Percentiles rank a stretch among this genome's conserved stretches.
phyloP scores from a whole-genome alignment of 805 yeast genomes.

The Brettanomyces custersianus region DNA sequence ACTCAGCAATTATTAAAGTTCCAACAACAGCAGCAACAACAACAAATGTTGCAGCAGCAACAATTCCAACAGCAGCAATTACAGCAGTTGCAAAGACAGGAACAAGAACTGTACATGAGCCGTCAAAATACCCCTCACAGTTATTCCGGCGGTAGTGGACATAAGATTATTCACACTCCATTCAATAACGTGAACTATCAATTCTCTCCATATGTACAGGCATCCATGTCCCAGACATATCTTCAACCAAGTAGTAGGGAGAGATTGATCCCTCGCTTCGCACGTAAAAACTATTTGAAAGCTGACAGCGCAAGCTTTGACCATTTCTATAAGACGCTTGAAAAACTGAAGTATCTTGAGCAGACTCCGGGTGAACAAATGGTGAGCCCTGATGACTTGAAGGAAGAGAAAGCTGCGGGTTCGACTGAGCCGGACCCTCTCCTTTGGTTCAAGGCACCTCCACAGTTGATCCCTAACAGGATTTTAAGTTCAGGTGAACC shows the following conservation, averaged over 20 bases:
- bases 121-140: background rate
- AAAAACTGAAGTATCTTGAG: constrained; percentile 16
- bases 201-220: constrained; percentile 23
- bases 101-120: background rate
- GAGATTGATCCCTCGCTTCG: constrained; percentile 25
- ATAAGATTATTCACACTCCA: constrained; percentile 25
- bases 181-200: constrained; percentile 22
- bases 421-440: constrained; percentile 24
- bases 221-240: constrained; percentile 26
- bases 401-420: constrained; percentile 4
- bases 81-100: background rate
- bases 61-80: background rate
- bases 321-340: constrained; percentile 12
- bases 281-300: constrained; percentile 22
- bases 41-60: background rate
- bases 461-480: constrained; percentile 37
- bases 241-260: constrained; percentile 28
- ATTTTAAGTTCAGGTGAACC: constrained; percentile 18
- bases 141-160: constrained; percentile 7
- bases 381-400: constrained; percentile 3
- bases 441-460: constrained; percentile 66
- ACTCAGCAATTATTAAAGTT: background rate
- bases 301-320: constrained; percentile 27
- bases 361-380: constrained; percentile 9
- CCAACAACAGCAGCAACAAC: constrained; percentile 1